phyloP scores from a whole-genome alignment of 1,284 basidiomycete species.

The Ustilago curta region DNA sequence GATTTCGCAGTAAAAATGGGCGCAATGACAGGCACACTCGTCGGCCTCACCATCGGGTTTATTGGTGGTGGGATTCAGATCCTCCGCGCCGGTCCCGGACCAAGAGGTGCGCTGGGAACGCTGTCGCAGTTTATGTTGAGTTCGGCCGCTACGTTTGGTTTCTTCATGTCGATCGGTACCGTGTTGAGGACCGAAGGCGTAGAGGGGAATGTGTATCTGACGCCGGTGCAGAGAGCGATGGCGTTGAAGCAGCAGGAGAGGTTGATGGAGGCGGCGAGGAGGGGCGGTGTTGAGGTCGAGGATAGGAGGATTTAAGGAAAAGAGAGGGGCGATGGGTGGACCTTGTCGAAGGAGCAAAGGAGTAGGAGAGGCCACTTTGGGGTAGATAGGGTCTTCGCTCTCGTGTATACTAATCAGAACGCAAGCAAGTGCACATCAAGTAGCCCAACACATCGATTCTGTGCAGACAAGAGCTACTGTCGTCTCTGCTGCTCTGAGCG shows the following conservation, averaged over 20 bases:
- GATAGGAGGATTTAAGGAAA: conserved; percentile 3
- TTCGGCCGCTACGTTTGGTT: conserved; percentile 66
- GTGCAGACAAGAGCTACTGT: background rate
- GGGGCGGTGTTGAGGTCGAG: conserved; percentile 10
- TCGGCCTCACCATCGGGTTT: conserved; percentile 66
- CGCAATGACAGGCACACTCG: conserved; percentile 66
- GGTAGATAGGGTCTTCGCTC: background rate
- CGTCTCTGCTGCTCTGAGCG: too few relatives aligned
- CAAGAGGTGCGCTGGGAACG: conserved; percentile 59
- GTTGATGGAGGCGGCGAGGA: conserved; percentile 10
- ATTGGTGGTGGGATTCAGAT: conserved; percentile 67
- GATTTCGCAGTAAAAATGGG: conserved; percentile 60
- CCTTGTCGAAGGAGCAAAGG: background rate
- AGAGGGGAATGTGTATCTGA: conserved; percentile 32
- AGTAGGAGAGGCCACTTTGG: background rate
- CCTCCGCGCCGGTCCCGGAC: conserved; percentile 63
- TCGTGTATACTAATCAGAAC: conserved; percentile 31
- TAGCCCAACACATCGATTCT: background rate
- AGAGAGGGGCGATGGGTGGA: background rate
- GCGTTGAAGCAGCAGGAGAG: conserved; percentile 33
- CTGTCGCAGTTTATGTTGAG: conserved; percentile 66
- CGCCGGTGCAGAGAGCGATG: conserved; percentile 26
- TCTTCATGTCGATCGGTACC: conserved; percentile 67
- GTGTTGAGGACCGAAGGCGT: conserved; percentile 61
- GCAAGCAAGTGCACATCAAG: background rate